Conservation (phyloP, 345 rosid species). For the Pugionium dolabratum region DNA sequence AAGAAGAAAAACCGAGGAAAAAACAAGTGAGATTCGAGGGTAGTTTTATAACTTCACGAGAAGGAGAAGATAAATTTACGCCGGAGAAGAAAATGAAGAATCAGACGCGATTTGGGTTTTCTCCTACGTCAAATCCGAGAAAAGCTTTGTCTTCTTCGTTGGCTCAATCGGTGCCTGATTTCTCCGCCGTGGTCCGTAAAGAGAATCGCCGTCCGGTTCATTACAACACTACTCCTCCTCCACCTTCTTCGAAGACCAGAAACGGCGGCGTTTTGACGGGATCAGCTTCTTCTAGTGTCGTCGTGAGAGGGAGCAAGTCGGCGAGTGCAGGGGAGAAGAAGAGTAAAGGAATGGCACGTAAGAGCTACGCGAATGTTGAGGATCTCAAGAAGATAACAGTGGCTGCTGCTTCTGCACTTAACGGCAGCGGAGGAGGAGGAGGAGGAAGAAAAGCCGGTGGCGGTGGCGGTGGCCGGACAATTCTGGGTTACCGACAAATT, state of each 20-base stretch:
- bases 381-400: conserved; percentile 54
- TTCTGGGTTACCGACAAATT: conserved; percentile 54
- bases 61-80: conserved; percentile 5
- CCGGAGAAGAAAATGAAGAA: conserved; percentile 44
- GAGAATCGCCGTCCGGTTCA: conserved; percentile 73
- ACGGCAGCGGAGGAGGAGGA: conserved; percentile 42
- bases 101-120: conserved; percentile 58
- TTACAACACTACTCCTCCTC: conserved; percentile 46
- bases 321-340: conserved; percentile 66
- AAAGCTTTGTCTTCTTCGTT: conserved; percentile 44
- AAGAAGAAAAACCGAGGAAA: conserved; percentile 40
- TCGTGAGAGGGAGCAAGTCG: conserved; percentile 65
- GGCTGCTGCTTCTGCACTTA: conserved; percentile 59
- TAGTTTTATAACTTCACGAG: conserved; percentile 34
- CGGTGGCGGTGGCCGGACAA: conserved; percentile 41
- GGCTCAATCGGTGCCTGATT: conserved; percentile 92
- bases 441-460: conserved; percentile 42
- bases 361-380: conserved; percentile 38
- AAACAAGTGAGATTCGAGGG: conserved; percentile 66
- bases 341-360: conserved; percentile 53
- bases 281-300: conserved; percentile 28
- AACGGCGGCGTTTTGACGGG: conserved; percentile 40
- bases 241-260: conserved; percentile 42
- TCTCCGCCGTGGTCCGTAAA: conserved; percentile 68
- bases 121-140: conserved; percentile 24